phyloP scores from a whole-genome alignment of 73 alveolate species.

The Paraurostyla sp. region DNA sequence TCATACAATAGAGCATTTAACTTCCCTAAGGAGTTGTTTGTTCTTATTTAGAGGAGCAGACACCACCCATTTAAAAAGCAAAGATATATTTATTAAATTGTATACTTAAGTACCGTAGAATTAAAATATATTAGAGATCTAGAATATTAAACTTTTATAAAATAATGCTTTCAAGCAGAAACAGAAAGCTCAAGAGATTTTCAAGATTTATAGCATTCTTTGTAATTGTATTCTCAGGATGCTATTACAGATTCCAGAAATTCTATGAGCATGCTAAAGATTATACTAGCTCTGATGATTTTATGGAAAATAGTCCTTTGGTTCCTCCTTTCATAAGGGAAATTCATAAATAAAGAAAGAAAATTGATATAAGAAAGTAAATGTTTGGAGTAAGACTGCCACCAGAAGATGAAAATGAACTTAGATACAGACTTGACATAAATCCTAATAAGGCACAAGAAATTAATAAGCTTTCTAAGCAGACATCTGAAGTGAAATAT shows the following conservation, averaged over 20 bases:
- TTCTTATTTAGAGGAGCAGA: too few species aligned
- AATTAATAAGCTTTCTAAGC: neutral
- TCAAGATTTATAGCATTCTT: slow-evolving; percentile 71
- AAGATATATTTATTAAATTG: too few species aligned
- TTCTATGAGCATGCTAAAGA: slow-evolving; percentile 40
- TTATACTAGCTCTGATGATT: slow-evolving; percentile 35
- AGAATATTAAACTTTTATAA: neutral
- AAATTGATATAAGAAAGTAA: neutral
- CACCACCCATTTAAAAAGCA: too few species aligned
- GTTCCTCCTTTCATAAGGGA: slow-evolving; percentile 53
- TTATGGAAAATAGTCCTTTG: slow-evolving; percentile 40
- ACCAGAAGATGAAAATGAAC: slow-evolving; percentile 41
- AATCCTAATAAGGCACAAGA: neutral
- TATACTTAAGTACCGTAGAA: too few species aligned
- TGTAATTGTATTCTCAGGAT: slow-evolving; percentile 67
- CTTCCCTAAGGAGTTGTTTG: too few species aligned
- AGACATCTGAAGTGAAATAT: neutral
- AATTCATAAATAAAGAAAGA: neutral
- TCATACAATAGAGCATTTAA: too few species aligned
- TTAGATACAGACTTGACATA: neutral
- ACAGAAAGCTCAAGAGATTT: slow-evolving; percentile 64
- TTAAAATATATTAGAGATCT: too few species aligned
- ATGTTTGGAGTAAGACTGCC: slow-evolving; percentile 42
- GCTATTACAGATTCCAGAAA: slow-evolving; percentile 5
- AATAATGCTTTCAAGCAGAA: slow-evolving; percentile 69